These are phyloP conservation scores for Claviceps monticola DNA, from an alignment of 2,329 filamentous ascomycete species.

Conservation along the genomic window DNA sequence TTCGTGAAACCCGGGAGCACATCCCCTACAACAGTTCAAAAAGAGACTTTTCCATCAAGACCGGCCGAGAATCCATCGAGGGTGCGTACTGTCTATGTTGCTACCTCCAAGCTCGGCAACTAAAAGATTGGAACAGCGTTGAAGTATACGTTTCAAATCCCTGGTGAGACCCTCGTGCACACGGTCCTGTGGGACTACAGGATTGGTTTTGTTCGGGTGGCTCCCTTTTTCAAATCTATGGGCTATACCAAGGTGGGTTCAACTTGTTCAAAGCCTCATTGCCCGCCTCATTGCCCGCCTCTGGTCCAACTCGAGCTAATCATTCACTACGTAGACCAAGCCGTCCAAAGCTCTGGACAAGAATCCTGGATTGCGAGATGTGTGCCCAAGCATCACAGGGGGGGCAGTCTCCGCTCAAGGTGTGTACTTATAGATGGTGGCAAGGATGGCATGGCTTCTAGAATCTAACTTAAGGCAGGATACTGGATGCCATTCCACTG, in stretches of 20 bases:
- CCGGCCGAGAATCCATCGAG: conserved; percentile 77
- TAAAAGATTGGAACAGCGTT: conserved; percentile 42
- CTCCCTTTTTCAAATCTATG: conserved; percentile 84
- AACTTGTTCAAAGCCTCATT: background rate
- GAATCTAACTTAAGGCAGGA: conserved; percentile 33
- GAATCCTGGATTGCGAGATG: conserved; percentile 74
- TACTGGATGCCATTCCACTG: conserved; percentile 95
- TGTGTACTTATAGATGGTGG: conserved; percentile 25
- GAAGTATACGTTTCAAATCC: conserved; percentile 67
- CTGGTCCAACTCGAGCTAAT: background rate
- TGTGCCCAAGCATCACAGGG: conserved; percentile 89
- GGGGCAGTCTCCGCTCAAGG: conserved; percentile 84
- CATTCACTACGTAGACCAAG: conserved; percentile 48
- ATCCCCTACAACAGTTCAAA: conserved; percentile 94
- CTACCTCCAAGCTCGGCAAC: background rate
- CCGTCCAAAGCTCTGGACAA: conserved; percentile 68
- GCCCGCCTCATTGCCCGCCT: background rate
- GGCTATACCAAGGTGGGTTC: conserved; percentile 65
- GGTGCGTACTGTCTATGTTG: conserved; percentile 36
- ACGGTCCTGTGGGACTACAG: conserved; percentile 96
- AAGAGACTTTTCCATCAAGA: conserved; percentile 76
- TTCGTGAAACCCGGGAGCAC: conserved; percentile 50
- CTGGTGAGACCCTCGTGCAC: conserved; percentile 51
- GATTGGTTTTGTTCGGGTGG: conserved; percentile 83
- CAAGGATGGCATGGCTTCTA: conserved; percentile 5